Percentiles rank a stretch among this genome's conserved stretches.
phyloP scores from a whole-genome alignment of 208 protist species.

The Trichomonas gallinae region DNA sequence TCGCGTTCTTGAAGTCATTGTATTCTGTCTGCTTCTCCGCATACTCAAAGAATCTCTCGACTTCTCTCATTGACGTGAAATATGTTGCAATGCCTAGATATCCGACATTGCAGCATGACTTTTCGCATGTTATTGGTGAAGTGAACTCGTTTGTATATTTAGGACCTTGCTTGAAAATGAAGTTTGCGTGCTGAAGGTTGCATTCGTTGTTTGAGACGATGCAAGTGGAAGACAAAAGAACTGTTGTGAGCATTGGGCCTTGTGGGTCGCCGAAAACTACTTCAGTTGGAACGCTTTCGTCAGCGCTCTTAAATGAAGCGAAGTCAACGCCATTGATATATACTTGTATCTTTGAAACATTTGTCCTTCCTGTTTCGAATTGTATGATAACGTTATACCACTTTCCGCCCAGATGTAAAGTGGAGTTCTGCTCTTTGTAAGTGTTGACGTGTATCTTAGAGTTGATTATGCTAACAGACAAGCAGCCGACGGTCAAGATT shows the following conservation, averaged over 20 bases:
- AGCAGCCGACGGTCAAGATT: neutral
- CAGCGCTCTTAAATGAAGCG: neutral
- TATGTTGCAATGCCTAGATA: neutral
- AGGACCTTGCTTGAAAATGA: neutral
- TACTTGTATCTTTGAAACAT: neutral
- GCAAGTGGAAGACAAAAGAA: neutral
- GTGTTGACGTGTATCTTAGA: neutral
- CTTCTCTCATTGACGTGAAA: neutral
- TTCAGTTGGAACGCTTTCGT: neutral
- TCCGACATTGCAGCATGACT: neutral
- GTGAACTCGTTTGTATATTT: neutral
- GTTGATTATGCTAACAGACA: neutral
- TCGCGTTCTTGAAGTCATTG: neutral
- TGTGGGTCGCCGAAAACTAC: neutral
- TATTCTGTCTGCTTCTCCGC: neutral
- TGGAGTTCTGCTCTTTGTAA: neutral
- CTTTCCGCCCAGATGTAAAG: neutral
- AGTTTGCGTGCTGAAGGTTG: neutral
- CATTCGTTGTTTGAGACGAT: neutral
- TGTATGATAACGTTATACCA: neutral
- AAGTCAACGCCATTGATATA: neutral
- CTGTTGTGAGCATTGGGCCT: neutral
- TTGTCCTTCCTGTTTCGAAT: neutral
- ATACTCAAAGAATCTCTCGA: neutral
- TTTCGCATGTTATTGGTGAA: neutral